Evolutionary conservation across 306 rosid genomes (phyloP), one percentile per base, ranked within the genome.

Genomic region (Quercus robur): DNA sequence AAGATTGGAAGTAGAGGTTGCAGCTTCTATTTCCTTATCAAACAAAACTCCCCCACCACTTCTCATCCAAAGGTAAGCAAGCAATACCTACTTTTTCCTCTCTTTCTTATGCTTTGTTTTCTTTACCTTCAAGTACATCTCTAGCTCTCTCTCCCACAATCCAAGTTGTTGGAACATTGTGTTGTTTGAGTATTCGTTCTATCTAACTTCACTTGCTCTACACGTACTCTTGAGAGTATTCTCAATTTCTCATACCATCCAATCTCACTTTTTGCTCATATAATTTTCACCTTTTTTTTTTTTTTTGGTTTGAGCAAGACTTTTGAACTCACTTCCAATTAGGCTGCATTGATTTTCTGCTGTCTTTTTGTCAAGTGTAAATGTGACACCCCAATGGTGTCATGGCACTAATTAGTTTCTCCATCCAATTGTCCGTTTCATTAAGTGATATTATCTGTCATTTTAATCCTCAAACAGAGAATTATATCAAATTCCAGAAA

Each of bases 51-150:
- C 46, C 11, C 46, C 46, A 38, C 46, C 46, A 38, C 46, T 38
- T 38, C 46, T 38, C 46, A 38, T 38, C 46, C 46, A 38, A 38
- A 38, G 11, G 11, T 38, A 38, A 38, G 46, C 46, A 38, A 38
- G 46, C 46, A 38, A 38, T 38, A 38, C 97, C 97, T 83, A 90
- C 94, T 86, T 80, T 85, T 72, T 76, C 79, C 61, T 82, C 14
- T 17, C 72, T 62, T 63, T 75, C 64, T 73, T 81, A 46, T 38
- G 44, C 44, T 38, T 38, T 38, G 46, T 90, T 86, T 31, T 84
- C 98, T 91, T 93, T 89, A 81, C 80, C 91, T 91, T 93, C 84
- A 89, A 93, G 99, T 55, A 90, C 89, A 92, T 86, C 74, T 56
- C 74, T 59, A 82, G 82, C 77, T 78, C 61, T 63, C 20, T 80